These are phyloP conservation scores for Myriosclerotinia curreyana DNA, from an alignment of 2,329 filamentous ascomycete species.

Conservation along the genomic window DNA sequence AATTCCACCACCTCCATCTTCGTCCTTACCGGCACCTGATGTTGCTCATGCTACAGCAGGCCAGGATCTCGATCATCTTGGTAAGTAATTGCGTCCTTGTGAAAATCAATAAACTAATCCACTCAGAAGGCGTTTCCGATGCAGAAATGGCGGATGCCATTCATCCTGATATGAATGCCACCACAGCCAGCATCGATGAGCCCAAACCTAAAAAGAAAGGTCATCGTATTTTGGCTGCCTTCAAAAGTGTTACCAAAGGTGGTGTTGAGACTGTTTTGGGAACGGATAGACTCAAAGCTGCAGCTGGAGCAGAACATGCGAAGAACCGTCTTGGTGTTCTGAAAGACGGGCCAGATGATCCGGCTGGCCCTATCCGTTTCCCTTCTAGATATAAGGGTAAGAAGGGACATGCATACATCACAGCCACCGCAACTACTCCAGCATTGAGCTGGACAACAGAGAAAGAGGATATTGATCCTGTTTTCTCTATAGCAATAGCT, in stretches of 20 bases:
- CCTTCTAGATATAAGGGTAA: slow-evolving; percentile 66
- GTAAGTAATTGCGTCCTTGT: slow-evolving; percentile 40
- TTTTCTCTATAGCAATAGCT: slow-evolving; percentile 67
- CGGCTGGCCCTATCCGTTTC: slow-evolving; percentile 72
- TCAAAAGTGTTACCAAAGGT: slow-evolving; percentile 61
- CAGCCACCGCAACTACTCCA: slow-evolving; percentile 62
- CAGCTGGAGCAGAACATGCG: slow-evolving; percentile 56
- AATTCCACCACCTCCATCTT: slow-evolving; percentile 62
- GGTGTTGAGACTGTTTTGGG: slow-evolving; percentile 69
- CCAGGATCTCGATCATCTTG: slow-evolving; percentile 51
- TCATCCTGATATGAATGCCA: slow-evolving; percentile 43
- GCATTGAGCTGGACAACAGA: slow-evolving; percentile 52
- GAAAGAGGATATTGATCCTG: slow-evolving; percentile 52
- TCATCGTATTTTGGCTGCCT: slow-evolving; percentile 51
- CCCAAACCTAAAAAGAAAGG: slow-evolving; percentile 35
- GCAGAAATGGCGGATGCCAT: slow-evolving; percentile 38
- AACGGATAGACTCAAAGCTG: slow-evolving; percentile 65
- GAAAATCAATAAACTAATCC: slow-evolving; percentile 22
- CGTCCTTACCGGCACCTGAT: slow-evolving; percentile 40
- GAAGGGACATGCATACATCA: slow-evolving; percentile 70
- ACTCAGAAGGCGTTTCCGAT: slow-evolving; percentile 33
- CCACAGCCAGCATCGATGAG: slow-evolving; percentile 26
- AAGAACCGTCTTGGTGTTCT: slow-evolving; percentile 71
- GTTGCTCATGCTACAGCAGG: slow-evolving; percentile 46
- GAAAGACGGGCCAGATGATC: slow-evolving; percentile 44